These are phyloP conservation scores for Pythium chondricola DNA, from an alignment of 352 stramenopile species.

Conservation along the genomic window DNA sequence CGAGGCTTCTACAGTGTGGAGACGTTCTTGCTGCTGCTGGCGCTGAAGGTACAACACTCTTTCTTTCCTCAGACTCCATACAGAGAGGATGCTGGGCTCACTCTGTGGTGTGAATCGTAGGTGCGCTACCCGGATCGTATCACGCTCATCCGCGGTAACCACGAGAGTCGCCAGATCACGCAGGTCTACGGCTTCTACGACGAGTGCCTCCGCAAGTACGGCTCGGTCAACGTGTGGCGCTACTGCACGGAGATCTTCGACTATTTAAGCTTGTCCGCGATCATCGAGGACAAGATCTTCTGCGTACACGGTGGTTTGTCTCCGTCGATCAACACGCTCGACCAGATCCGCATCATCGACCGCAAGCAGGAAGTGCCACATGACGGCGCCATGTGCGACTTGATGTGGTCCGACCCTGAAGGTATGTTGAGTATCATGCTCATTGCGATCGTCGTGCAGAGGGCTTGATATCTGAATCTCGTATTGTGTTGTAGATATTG, in stretches of 20 bases:
- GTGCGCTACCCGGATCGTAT: constrained; percentile 98
- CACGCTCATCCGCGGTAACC: constrained; percentile 98
- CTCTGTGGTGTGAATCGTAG: constrained; percentile 35
- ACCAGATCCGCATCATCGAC: constrained; percentile 92
- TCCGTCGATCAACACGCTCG: constrained; percentile 85
- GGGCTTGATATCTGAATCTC: too few relatives aligned
- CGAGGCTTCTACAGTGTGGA: constrained; percentile 99
- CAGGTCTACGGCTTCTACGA: constrained; percentile 99
- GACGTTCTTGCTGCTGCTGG: constrained; percentile 97
- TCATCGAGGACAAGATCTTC: constrained; percentile 99
- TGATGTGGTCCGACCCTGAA: constrained; percentile 93
- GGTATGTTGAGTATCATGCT: constrained; percentile 12
- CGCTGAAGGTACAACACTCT: too few relatives aligned
- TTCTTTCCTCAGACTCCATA: too few relatives aligned
- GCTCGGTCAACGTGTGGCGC: constrained; percentile 97
- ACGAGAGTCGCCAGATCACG: constrained; percentile 98
- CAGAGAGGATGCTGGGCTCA: too few relatives aligned
- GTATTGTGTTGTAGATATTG: constrained; percentile 91
- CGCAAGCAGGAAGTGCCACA: constrained; percentile 99
- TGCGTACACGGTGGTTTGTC: constrained; percentile 98
- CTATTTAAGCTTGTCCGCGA: constrained; percentile 96
- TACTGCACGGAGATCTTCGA: constrained; percentile 99
- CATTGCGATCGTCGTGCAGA: too few relatives aligned
- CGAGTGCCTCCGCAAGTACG: constrained; percentile 98
- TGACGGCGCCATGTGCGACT: constrained; percentile 98